phyloP scores from a whole-genome alignment of 495 filamentous ascomycete species.

The Neurospora sp. region DNA sequence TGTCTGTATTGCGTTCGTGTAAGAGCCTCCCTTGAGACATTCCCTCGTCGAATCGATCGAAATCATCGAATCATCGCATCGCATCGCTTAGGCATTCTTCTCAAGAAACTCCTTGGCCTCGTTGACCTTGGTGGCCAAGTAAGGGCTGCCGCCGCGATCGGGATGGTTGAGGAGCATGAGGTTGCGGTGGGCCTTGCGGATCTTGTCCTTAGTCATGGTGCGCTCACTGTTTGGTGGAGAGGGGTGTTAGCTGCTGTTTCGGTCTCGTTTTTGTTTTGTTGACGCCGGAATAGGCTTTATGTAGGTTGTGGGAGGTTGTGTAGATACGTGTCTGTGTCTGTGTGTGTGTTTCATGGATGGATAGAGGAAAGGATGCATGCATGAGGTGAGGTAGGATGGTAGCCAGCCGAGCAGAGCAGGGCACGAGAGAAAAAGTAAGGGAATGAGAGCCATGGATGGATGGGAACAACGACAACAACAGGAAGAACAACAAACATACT shows the following conservation, averaged over 20 bases:
- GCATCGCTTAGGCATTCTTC: slow-evolving; percentile 37
- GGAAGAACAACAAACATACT: slow-evolving; percentile 46
- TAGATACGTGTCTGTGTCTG: not conserved
- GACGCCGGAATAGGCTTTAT: not conserved
- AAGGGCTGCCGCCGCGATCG: slow-evolving; percentile 92
- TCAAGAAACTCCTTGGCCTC: slow-evolving; percentile 96
- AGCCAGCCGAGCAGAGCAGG: not conserved
- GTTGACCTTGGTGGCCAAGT: slow-evolving; percentile 93
- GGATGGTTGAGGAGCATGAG: slow-evolving; percentile 98
- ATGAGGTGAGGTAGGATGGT: not conserved
- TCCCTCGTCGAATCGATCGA: not conserved
- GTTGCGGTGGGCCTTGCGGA: slow-evolving; percentile 91
- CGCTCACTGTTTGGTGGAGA: slow-evolving; percentile 52
- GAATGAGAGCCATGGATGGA: not conserved
- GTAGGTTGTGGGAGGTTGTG: not conserved
- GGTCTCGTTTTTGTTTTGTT: not conserved
- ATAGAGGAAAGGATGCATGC: not conserved
- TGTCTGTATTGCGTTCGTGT: not conserved
- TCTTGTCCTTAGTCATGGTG: slow-evolving; percentile 74
- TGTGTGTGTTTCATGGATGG: not conserved
- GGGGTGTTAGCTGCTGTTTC: slow-evolving; percentile 1
- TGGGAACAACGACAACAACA: not conserved
- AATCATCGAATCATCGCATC: not conserved
- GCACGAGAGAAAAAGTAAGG: not conserved
- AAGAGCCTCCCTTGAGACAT: not conserved